phyloP scores from a whole-genome alignment of 2,329 filamentous ascomycete genomes.

The Phialophora macrospora region DNA sequence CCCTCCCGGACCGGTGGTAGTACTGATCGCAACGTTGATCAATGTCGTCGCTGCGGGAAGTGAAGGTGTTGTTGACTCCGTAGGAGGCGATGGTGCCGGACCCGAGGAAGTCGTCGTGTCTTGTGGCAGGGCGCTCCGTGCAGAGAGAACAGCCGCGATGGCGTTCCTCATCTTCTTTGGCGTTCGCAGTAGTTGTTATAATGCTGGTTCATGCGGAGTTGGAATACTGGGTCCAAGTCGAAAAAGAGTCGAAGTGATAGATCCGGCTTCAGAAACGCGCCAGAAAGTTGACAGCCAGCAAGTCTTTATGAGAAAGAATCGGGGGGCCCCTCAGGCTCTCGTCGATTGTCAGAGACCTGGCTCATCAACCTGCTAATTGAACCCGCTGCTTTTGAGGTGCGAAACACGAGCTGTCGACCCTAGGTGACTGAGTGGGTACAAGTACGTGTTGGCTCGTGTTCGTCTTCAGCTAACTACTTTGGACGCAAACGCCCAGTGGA shows the following conservation, averaged over 20 bases:
- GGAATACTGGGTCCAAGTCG: neutral
- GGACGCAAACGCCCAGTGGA: too few relatives aligned
- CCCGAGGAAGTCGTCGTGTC: accelerated
- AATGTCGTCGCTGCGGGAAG: neutral
- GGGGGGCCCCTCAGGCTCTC: neutral
- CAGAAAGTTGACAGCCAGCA: neutral
- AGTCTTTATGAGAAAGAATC: neutral
- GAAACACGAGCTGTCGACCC: neutral
- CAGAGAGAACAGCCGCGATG: neutral
- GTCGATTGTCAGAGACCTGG: neutral
- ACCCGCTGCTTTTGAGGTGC: neutral
- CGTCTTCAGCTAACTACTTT: too few relatives aligned
- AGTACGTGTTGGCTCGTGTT: neutral
- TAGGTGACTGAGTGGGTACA: neutral
- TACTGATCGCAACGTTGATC: neutral
- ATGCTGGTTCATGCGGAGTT: neutral
- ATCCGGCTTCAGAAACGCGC: neutral
- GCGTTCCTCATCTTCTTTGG: neutral
- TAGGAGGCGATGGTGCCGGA: neutral
- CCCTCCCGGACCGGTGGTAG: neutral
- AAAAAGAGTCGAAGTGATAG: neutral
- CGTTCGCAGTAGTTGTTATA: neutral
- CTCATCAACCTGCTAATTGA: neutral
- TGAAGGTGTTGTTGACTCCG: neutral
- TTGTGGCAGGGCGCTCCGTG: neutral